Percentiles rank a stretch among this genome's conserved stretches.
phyloP scores from a whole-genome alignment of 1,139 yeast species.

The Zygoascus sp. region DNA sequence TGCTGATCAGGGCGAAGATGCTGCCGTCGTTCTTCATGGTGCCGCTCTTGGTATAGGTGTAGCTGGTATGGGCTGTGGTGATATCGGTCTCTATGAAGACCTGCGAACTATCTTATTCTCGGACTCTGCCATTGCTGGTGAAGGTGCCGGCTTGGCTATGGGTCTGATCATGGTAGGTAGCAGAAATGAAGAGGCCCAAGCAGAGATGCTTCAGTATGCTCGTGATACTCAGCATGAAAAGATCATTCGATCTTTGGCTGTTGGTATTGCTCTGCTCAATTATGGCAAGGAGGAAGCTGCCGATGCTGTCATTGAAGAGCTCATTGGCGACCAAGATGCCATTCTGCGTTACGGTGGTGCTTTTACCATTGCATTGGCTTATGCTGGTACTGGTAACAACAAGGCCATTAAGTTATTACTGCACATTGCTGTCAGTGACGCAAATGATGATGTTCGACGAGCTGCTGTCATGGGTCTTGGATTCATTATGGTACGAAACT shows the following conservation, averaged over 20 bases:
- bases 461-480: conserved; percentile 95
- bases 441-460: conserved; percentile 94
- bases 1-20: conserved; percentile 55
- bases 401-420: conserved; percentile 77
- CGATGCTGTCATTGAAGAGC: conserved; percentile 60
- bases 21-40: conserved; percentile 89
- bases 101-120: conserved; percentile 79
- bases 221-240: conserved; percentile 96
- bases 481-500: conserved; percentile 83
- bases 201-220: conserved; percentile 87
- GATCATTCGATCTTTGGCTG: conserved; percentile 84
- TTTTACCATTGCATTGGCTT: conserved; percentile 88
- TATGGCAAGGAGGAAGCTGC: conserved; percentile 86
- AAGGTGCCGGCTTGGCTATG: conserved; percentile 95
- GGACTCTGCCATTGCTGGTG: conserved; percentile 93
- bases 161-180: conserved; percentile 95
- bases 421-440: conserved; percentile 94
- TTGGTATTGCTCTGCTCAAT: conserved; percentile 82
- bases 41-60: conserved; percentile 95
- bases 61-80: conserved; percentile 92
- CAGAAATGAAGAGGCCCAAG: conserved; percentile 60
- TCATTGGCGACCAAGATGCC: conserved; percentile 73
- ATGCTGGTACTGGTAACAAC: conserved; percentile 94
- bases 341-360: conserved; percentile 95
- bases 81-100: conserved; percentile 71